Evolutionary conservation across 2,329 filamentous ascomycete genomes (phyloP).

Genomic region (Aureobasidium sp.): DNA sequence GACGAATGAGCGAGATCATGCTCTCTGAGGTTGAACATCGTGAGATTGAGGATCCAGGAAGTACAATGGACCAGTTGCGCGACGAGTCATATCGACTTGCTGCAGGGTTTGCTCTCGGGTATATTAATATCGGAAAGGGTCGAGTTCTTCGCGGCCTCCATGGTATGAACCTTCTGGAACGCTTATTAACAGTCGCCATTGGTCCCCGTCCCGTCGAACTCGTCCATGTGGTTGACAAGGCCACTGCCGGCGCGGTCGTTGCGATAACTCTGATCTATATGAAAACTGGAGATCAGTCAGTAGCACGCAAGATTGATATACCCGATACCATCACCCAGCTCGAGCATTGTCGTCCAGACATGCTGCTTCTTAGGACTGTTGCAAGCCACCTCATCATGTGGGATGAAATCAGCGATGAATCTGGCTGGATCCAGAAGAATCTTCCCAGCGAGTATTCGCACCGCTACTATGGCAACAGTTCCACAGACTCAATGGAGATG

Average conservation of each 20-base stretch:
- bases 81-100: conserved; percentile 96
- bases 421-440: conserved; percentile 66
- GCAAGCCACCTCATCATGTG: conserved; percentile 90
- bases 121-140: conserved; percentile 91
- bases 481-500: neutral
- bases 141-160: conserved; percentile 79
- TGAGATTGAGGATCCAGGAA: conserved; percentile 62
- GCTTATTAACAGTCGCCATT: conserved; percentile 76
- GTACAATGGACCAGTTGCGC: conserved; percentile 66
- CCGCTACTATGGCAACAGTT: conserved; percentile 2
- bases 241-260: conserved; percentile 85
- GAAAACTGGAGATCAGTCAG: conserved; percentile 82
- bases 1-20: conserved; percentile 98
- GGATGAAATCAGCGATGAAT: conserved; percentile 59
- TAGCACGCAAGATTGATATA: conserved; percentile 87
- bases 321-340: conserved; percentile 86
- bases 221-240: conserved; percentile 86
- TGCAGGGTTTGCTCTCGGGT: conserved; percentile 84
- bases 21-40: conserved; percentile 91
- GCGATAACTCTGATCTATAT: conserved; percentile 90
- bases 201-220: conserved; percentile 84
- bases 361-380: conserved; percentile 81
- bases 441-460: conserved; percentile 56
- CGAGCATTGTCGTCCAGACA: conserved; percentile 92
- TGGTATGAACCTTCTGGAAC: conserved; percentile 88